A percentile compares a stretch with the other conserved stretches of the same genome.
These are phyloP conservation scores for Coemansia sp. DNA, from an alignment of 192 early-diverging fungal species.

Conservation along the genomic window DNA sequence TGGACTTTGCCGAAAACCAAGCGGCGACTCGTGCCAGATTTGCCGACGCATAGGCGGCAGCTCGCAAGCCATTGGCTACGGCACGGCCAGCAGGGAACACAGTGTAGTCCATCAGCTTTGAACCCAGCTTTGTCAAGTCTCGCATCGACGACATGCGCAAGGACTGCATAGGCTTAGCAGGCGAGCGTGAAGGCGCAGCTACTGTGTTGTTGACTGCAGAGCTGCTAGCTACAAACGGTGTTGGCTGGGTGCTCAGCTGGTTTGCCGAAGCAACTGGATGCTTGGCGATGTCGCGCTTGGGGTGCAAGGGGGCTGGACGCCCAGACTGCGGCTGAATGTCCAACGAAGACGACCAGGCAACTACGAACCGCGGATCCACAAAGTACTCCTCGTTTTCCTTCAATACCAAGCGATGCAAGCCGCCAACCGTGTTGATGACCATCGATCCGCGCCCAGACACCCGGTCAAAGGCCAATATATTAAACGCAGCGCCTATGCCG, in stretches of 20 bases:
- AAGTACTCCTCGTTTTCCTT: slow-evolving; percentile 67
- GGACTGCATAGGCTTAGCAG: slow-evolving; percentile 27
- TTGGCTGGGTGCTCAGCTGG: neutral
- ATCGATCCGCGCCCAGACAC: slow-evolving; percentile 65
- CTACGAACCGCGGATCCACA: slow-evolving; percentile 64
- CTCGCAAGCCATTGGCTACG: slow-evolving; percentile 3
- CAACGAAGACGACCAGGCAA: slow-evolving; percentile 39
- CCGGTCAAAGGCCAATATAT: slow-evolving; percentile 60
- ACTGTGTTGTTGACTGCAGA: slow-evolving; percentile 28
- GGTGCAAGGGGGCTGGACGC: slow-evolving; percentile 13
- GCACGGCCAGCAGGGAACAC: slow-evolving; percentile 16
- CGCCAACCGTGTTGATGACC: slow-evolving; percentile 64
- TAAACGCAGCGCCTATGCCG: slow-evolving; percentile 39
- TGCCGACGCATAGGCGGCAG: slow-evolving; percentile 14
- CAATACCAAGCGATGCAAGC: slow-evolving; percentile 66
- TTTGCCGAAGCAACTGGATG: neutral
- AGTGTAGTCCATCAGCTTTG: slow-evolving; percentile 1
- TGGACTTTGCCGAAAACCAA: slow-evolving; percentile 34
- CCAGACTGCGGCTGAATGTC: slow-evolving; percentile 24
- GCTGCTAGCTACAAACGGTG: slow-evolving; percentile 26
- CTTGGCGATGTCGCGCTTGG: neutral
- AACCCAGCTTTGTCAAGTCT: neutral
- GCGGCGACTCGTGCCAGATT: slow-evolving; percentile 17
- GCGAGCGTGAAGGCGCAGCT: slow-evolving; percentile 24
- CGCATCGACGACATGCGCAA: slow-evolving; percentile 6